Conservation (phyloP, 2,329 filamentous ascomycete genomes). For the Amphichorda felina region DNA sequence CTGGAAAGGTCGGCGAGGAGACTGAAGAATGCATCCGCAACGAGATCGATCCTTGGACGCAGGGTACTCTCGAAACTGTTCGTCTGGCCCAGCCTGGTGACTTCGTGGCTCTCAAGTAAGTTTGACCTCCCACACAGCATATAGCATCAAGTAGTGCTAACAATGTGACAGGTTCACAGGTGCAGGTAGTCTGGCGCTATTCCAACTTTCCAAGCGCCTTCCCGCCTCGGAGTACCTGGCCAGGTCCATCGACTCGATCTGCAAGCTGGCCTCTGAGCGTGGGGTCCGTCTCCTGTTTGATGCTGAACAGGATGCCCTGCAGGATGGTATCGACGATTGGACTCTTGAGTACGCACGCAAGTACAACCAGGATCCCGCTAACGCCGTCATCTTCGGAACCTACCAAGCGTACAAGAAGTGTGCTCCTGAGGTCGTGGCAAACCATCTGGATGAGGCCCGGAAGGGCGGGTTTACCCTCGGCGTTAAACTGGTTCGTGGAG, state of each 20-base stretch:
- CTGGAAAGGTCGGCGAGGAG: slow-evolving; percentile 31
- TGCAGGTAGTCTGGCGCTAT: slow-evolving; percentile 62
- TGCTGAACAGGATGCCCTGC: slow-evolving; percentile 71
- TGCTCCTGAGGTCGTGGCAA: slow-evolving; percentile 41
- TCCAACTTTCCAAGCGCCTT: slow-evolving; percentile 50
- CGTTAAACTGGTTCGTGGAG: slow-evolving; percentile 65
- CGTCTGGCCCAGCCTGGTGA: slow-evolving; percentile 50
- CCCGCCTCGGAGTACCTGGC: slow-evolving; percentile 53
- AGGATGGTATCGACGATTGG: slow-evolving; percentile 73
- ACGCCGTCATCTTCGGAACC: slow-evolving; percentile 66
- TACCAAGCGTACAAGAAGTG: slow-evolving; percentile 69
- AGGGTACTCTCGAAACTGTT: slow-evolving; percentile 65
- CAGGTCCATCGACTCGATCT: slow-evolving; percentile 62
- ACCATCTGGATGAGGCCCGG: slow-evolving; percentile 47
- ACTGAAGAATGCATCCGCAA: slow-evolving; percentile 35
- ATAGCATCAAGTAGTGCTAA: background rate
- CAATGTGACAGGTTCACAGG: slow-evolving; percentile 56
- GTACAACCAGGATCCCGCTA: slow-evolving; percentile 55
- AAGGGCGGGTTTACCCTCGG: slow-evolving; percentile 54
- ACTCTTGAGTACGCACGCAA: slow-evolving; percentile 63
- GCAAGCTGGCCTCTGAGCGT: slow-evolving; percentile 55
- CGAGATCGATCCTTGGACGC: slow-evolving; percentile 60
- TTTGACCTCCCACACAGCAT: slow-evolving; percentile 1
- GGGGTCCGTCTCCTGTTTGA: slow-evolving; percentile 71
- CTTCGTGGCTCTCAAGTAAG: slow-evolving; percentile 53